Evolutionary conservation across 306 rosid genomes (phyloP).

Genomic region (Ammopiptanthus mongolicus): DNA sequence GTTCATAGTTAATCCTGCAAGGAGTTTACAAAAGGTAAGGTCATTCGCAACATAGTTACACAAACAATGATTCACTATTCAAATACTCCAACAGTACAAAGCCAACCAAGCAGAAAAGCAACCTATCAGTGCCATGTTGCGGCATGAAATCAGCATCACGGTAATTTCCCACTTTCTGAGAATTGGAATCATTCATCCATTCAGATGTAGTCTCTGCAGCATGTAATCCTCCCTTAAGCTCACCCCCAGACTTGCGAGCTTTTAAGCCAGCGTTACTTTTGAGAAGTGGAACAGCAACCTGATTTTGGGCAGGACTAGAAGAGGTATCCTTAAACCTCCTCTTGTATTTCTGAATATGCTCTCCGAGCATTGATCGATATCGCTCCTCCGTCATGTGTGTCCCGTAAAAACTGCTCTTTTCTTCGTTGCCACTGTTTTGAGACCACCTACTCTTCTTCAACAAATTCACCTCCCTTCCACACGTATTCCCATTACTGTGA

Average conservation of each 20-base stretch:
- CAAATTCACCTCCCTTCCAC: constrained; percentile 48
- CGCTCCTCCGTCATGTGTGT: constrained; percentile 69
- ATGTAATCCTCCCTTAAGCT: constrained; percentile 48
- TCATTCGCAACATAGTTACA: neutral
- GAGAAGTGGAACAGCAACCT: constrained; percentile 36
- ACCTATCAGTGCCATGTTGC: constrained; percentile 58
- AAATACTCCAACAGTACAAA: neutral
- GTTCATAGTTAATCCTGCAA: constrained; percentile 77
- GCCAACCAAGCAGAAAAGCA: constrained; percentile 28
- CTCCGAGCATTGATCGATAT: constrained; percentile 92
- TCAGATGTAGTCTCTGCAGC: constrained; percentile 56
- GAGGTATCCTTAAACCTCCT: constrained; percentile 80
- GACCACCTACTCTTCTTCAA: constrained; percentile 59
- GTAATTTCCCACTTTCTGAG: constrained; percentile 50
- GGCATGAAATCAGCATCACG: constrained; percentile 43
- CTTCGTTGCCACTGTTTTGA: constrained; percentile 63
- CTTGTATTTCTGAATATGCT: constrained; percentile 80
- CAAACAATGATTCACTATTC: neutral
- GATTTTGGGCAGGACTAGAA: constrained; percentile 48
- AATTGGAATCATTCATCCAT: constrained; percentile 55
- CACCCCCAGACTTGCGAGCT: constrained; percentile 60
- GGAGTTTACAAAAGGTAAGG: constrained; percentile 17
- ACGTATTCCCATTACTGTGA: constrained; percentile 60
- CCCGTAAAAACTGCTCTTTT: constrained; percentile 47
- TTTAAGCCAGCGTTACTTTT: constrained; percentile 47